A percentile compares a stretch with the other conserved stretches of the same genome.
Evolutionary conservation across 345 rosid species (phyloP).

Genomic region (Xanthoceras sorbifolium): DNA sequence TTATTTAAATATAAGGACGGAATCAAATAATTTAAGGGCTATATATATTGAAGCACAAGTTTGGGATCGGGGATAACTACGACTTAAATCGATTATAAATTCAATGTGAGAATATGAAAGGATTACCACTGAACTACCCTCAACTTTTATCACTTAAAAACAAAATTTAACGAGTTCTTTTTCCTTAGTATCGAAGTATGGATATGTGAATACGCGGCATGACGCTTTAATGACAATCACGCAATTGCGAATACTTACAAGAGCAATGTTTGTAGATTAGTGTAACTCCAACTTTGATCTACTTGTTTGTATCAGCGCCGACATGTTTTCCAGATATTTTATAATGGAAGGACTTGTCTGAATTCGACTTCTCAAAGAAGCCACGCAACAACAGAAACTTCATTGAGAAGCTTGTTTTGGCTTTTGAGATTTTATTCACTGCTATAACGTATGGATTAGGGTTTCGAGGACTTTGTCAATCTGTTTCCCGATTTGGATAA

Average conservation of each 20-base stretch:
- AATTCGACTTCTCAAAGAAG: slow-evolving; percentile 25
- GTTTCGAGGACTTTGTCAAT: background rate
- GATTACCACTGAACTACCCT: too few species aligned
- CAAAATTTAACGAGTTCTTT: background rate
- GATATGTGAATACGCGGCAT: background rate
- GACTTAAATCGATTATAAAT: too few species aligned
- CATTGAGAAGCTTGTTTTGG: slow-evolving; percentile 5
- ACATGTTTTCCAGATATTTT: background rate
- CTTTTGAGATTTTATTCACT: background rate
- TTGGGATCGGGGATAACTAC: too few species aligned
- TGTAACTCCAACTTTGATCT: background rate
- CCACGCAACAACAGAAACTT: slow-evolving; percentile 28
- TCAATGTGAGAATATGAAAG: too few species aligned
- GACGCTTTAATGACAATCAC: background rate
- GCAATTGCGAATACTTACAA: background rate
- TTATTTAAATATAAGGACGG: too few species aligned
- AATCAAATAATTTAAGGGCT: too few species aligned
- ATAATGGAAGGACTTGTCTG: background rate
- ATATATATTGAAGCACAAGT: too few species aligned
- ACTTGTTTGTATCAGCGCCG: slow-evolving; percentile 15
- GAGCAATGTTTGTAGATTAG: background rate
- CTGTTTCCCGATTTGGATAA: background rate
- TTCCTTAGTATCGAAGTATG: background rate
- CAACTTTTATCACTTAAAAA: too few species aligned
- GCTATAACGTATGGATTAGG: slow-evolving; percentile 22